Evolutionary conservation across 495 filamentous ascomycete species (phyloP).

Genomic region (Neurospora sp.): DNA sequence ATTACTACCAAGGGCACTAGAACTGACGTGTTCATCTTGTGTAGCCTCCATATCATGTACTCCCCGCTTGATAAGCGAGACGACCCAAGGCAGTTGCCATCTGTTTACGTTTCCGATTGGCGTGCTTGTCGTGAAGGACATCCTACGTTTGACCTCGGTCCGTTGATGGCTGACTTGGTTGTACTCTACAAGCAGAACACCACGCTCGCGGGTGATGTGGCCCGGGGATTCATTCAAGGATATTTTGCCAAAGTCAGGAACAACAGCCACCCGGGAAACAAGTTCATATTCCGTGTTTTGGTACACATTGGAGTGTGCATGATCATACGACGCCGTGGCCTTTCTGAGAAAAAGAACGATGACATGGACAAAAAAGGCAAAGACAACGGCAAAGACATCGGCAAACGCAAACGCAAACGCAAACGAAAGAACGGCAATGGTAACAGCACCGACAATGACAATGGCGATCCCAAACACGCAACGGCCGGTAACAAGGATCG

Average conservation of each 20-base stretch:
- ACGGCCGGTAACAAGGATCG: not conserved
- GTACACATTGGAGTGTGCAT: not conserved
- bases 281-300: not conserved
- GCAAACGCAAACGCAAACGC: not conserved
- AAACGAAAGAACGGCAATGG: not conserved
- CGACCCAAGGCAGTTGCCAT: not conserved
- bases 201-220: not conserved
- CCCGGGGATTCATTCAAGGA: not conserved
- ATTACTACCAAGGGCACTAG: not conserved
- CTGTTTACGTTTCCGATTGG: not conserved
- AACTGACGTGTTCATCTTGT: not conserved
- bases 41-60: not conserved
- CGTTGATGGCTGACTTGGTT: not conserved
- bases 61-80: not conserved
- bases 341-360: not conserved
- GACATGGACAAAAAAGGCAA: not conserved
- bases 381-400: not conserved
- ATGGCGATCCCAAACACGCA: not conserved
- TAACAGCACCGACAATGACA: not conserved
- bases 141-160: not conserved
- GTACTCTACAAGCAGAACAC: not conserved
- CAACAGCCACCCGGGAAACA: not conserved
- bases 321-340: not conserved
- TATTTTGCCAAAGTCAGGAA: not conserved
- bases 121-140: not conserved